Conservation (phyloP, 2,329 filamentous ascomycete species). For the Colletotrichum spinosum region DNA sequence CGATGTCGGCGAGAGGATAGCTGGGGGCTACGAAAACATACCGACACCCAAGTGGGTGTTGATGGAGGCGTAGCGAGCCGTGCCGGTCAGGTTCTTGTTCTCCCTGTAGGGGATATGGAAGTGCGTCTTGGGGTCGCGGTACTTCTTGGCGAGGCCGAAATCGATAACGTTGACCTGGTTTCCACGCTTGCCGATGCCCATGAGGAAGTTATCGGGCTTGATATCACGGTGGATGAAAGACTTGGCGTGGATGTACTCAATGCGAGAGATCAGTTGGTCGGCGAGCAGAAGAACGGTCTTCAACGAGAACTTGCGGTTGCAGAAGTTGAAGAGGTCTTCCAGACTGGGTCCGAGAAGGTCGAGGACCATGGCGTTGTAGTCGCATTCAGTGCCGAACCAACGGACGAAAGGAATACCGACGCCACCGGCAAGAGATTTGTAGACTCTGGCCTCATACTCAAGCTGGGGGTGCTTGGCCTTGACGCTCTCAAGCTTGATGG, state of each 20-base stretch:
- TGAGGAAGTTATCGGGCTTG: conserved; percentile 99
- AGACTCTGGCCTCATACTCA: conserved; percentile 97
- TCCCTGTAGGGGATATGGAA: conserved; percentile 99
- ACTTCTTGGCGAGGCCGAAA: conserved; percentile 99
- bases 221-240: conserved; percentile 99
- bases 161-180: conserved; percentile 99
- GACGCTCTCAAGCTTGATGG: conserved; percentile 99
- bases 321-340: conserved; percentile 99
- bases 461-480: conserved; percentile 99
- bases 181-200: conserved; percentile 98
- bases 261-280: conserved; percentile 98
- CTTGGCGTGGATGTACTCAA: conserved; percentile 99
- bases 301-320: conserved; percentile 99
- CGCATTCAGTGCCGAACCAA: conserved; percentile 99
- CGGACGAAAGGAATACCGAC: conserved; percentile 98
- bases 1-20: not conserved
- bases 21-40: conserved; percentile 55
- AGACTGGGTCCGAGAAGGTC: conserved; percentile 95
- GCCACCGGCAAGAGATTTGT: conserved; percentile 89
- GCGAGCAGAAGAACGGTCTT: conserved; percentile 98
- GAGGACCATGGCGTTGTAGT: conserved; percentile 99
- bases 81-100: conserved; percentile 99
- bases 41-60: conserved; percentile 97
- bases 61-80: conserved; percentile 97
- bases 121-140: conserved; percentile 99